Evolutionary conservation across 23 red algal species (phyloP), one percentile per base, ranked within the genome.

Genomic region (Gracilaria vermiculophylla): DNA sequence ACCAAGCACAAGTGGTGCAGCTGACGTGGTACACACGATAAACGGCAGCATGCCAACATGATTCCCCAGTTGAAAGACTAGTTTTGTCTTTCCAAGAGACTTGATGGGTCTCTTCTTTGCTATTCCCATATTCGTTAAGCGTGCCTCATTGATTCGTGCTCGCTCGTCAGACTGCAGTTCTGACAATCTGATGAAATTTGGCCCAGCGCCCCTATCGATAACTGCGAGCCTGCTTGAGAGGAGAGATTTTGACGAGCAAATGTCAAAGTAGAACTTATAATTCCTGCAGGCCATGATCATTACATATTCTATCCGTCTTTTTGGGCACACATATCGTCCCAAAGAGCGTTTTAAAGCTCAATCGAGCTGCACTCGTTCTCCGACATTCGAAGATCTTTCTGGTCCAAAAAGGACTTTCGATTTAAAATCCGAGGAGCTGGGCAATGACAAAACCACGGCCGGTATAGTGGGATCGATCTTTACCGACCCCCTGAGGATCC

Each of bases 1-100:
- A 58, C 76, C 76, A 5, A 80, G 7, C 6, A 80, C 53, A 20
- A 62, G 49, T 80, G 76, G 54, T 56, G 76, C 76, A 7, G 76
- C 21, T 53, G 60, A 56, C 40, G 24, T 80, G 40, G 19, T 24
- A 40, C 76, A 80, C 44, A 80, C 12, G 48, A 80, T 80, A 27
- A 56, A 80, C n/a, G 24, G 17, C 21, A 52, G n/a, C 9, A 53
- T 62, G 27, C 3, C 3, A 31, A 60, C 23, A 28, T 28, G 28
- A 6, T 33, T 51, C 23, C 49, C 29, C 60, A 80, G 12, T 33
- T 17, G n/a, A 29, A 80, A 29, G 13, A 42, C 35, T 9, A 80
- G 53, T 56, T 19, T 3, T 5, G 60, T 40, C 2, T 3, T 56
- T 35, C 76, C 76, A 56, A 51, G 39, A 47, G 40, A 53, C 32